Evolutionary conservation across 768 basidiomycete species (phyloP), one percentile per base, ranked within the genome.

Genomic region (Mycena floridula): DNA sequence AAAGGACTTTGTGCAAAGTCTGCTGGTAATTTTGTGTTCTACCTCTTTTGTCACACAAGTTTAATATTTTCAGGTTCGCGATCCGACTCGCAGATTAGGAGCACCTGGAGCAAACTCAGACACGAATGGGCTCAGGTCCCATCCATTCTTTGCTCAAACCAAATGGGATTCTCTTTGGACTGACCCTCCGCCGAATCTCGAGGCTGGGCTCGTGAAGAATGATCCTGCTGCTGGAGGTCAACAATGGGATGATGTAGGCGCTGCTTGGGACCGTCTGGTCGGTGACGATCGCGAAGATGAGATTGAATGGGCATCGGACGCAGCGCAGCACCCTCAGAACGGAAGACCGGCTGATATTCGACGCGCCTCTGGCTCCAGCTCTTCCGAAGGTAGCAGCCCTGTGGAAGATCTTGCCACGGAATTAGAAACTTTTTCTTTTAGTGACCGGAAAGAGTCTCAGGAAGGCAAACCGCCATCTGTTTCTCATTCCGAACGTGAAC

Each of bases 1-100:
- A 4, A 77, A 79, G 52, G 89, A 91, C 61, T 71, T 99, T 38
- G 75, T 98, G 16, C 71, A 78, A 54, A 73, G 71, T 45, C 73
- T 98, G 4, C 66, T 99, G 51, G 91, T 95, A 16, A 12, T 42
- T 20, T 44, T 21, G 23, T 22, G 26, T 8, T 21, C 46, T 36
- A 24, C 38, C 38, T 38, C 27, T n/a, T n/a, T n/a, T n/a, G n/a
- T n/a, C n/a, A n/a, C n/a, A n/a, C n/a, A n/a, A 21, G 45, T 40
- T 23, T 28, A 9, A 43, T 47, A 2, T 53, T 57, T 59, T 35
- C 79, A 77, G 82, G 69, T 81, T 23, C 68, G 66, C 15, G 76
- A 87, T 40, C 83, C 85, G 1, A 46, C 56, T 11, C 67, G 76
- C 26, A 74, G 85, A 9, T 62, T 88, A 7, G 85, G 85, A 7